phyloP scores from a whole-genome alignment of 2,329 filamentous ascomycete genomes.

The Aschersonia sp. region DNA sequence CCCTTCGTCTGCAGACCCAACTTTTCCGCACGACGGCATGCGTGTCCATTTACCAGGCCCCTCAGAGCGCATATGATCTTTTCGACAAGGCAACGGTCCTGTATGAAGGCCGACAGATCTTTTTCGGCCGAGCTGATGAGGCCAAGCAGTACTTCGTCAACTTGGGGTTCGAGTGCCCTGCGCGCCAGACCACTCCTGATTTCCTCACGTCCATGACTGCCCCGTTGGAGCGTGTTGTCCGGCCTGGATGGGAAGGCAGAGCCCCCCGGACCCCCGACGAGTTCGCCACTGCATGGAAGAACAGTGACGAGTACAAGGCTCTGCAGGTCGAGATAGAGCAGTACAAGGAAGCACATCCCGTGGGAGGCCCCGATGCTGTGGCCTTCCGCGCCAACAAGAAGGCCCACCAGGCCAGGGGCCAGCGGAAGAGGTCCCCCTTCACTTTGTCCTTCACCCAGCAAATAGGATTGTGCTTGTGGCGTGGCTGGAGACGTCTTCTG shows the following conservation, averaged over 20 bases:
- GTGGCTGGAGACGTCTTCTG: conserved; percentile 62
- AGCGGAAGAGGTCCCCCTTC: conserved; percentile 61
- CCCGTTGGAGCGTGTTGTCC: conserved; percentile 38
- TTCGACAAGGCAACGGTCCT: conserved; percentile 46
- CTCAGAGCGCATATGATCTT: conserved; percentile 47
- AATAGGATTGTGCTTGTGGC: conserved; percentile 62
- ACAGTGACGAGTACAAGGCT: conserved; percentile 32
- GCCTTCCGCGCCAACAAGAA: conserved; percentile 40
- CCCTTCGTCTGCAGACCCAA: conserved; percentile 51
- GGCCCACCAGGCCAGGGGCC: conserved; percentile 39
- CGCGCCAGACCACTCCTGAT: conserved; percentile 54
- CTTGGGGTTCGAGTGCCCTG: conserved; percentile 52
- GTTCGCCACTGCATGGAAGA: conserved; percentile 44
- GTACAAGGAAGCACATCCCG: conserved; percentile 37
- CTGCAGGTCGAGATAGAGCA: conserved; percentile 40
- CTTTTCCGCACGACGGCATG: conserved; percentile 50
- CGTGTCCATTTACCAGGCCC: conserved; percentile 63
- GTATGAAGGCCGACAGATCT: conserved; percentile 48
- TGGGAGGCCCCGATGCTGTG: conserved; percentile 40
- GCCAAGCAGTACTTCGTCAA: conserved; percentile 52
- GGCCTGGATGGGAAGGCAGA: conserved; percentile 38
- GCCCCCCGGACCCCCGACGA: conserved; percentile 47
- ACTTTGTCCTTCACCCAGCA: conserved; percentile 69
- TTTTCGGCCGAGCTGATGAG: conserved; percentile 43
- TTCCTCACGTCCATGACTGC: conserved; percentile 60